Conservation (phyloP, 2,329 filamentous ascomycete genomes). For the Leptoxyphium fumago region DNA sequence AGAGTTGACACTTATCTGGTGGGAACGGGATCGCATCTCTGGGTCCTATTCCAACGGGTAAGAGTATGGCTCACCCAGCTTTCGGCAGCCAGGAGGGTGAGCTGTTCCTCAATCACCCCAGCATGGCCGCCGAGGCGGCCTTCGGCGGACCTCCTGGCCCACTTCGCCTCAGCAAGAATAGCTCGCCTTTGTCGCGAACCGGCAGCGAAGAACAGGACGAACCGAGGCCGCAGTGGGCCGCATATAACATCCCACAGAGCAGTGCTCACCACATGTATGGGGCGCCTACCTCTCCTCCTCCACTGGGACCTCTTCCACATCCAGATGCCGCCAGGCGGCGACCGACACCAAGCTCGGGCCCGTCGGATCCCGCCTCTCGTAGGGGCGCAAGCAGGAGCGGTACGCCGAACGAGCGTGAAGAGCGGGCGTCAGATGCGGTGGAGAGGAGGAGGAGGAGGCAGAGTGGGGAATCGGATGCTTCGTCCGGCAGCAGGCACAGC, state of each 20-base stretch:
- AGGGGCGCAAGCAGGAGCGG: constrained; percentile 10
- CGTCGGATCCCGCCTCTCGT: constrained; percentile 1
- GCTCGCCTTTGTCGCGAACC: constrained; percentile 4
- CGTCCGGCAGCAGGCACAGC: constrained; percentile 11
- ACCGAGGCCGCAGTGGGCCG: constrained; percentile 20
- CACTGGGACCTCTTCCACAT: constrained; percentile 16
- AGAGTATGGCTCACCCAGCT: no score
- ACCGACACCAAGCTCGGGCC: constrained; percentile 7
- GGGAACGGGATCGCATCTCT: no score
- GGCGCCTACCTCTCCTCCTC: constrained; percentile 18
- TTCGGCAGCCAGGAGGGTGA: neutral
- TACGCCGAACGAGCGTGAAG: constrained; percentile 14
- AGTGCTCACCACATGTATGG: constrained; percentile 11
- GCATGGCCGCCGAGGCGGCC: neutral
- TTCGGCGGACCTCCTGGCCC: constrained; percentile 8
- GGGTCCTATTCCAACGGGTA: no score
- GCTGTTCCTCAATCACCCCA: neutral
- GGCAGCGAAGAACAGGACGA: constrained; percentile 5
- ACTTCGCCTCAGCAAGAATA: constrained; percentile 17
- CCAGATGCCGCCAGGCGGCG: constrained; percentile 14
- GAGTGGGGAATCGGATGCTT: constrained; percentile 18
- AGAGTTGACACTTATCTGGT: no score
- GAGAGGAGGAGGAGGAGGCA: constrained; percentile 9
- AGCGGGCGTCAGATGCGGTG: constrained; percentile 9
- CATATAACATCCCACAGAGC: constrained; percentile 17